A percentile compares a stretch with the other conserved stretches of the same genome.
These are phyloP conservation scores for Pisolithus marmoratus DNA, from an alignment of 768 basidiomycete genomes.

Conservation along the genomic window DNA sequence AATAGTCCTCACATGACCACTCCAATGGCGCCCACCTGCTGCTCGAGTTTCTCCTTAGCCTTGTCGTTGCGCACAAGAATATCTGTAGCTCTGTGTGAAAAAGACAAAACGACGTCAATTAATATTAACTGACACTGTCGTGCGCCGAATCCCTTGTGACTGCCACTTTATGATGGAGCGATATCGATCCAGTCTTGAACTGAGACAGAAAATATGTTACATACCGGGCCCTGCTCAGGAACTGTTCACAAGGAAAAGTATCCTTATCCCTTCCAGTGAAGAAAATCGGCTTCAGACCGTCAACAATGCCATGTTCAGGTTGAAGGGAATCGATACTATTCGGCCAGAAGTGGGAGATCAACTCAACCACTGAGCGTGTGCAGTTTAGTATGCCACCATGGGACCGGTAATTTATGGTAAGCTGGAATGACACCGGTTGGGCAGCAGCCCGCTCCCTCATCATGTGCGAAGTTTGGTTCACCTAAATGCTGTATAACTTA, in stretches of 20 bases:
- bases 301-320: conserved; percentile 49
- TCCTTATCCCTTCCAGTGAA: conserved; percentile 43
- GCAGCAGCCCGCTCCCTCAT: conserved; percentile 8
- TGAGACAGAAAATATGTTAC: conserved; percentile 1
- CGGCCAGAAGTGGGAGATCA: conserved; percentile 59
- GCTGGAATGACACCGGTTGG: conserved; percentile 43
- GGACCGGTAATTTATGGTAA: conserved; percentile 62
- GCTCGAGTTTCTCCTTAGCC: background rate
- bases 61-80: background rate
- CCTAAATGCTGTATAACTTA: conserved; percentile 9
- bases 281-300: conserved; percentile 54
- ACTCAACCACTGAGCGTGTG: conserved; percentile 57
- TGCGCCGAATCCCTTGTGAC: conserved; percentile 8
- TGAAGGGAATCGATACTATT: conserved; percentile 55
- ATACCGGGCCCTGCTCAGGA: conserved; percentile 48
- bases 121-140: background rate
- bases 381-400: conserved; percentile 70
- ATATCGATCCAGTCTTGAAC: conserved; percentile 5
- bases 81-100: background rate
- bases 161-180: conserved; percentile 29
- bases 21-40: background rate
- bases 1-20: background rate
- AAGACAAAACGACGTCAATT: too few species aligned
- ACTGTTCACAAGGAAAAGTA: conserved; percentile 45
- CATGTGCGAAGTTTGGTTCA: conserved; percentile 8